Evolutionary conservation across 164 flowering plant species (phyloP).

Genomic region (Houttuynia cordata): DNA sequence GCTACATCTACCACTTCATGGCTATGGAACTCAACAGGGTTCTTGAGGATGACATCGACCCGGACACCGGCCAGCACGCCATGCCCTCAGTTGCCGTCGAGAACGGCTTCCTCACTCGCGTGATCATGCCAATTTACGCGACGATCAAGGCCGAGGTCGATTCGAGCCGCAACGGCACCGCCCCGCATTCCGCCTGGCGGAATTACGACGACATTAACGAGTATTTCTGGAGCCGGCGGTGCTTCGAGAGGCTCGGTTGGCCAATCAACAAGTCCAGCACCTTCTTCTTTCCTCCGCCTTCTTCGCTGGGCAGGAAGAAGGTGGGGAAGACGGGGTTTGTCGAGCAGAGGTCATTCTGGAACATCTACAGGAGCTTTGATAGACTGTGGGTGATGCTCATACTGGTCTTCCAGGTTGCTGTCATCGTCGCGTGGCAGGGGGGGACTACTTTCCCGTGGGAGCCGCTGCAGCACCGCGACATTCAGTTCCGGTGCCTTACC

Average conservation of each 20-base stretch:
- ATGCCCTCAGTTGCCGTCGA: conserved; percentile 7
- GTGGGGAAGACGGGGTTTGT: conserved; percentile 93
- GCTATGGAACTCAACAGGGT: conserved; percentile 60
- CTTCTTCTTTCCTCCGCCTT: conserved; percentile 32
- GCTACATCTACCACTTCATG: conserved; percentile 77
- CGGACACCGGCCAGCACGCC: conserved; percentile 24
- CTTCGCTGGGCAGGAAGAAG: conserved; percentile 11
- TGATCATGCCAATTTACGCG: conserved; percentile 8
- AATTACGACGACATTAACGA: conserved; percentile 95
- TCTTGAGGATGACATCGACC: conserved; percentile 56
- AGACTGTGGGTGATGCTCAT: conserved; percentile 73
- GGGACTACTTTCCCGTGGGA: conserved; percentile 47
- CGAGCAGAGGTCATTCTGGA: conserved; percentile 94
- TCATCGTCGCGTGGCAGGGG: conserved; percentile 68
- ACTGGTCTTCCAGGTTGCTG: conserved; percentile 60
- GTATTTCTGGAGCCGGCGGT: conserved; percentile 77
- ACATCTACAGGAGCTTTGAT: conserved; percentile 80
- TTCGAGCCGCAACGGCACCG: conserved; percentile 60
- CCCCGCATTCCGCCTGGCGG: conserved; percentile 90
- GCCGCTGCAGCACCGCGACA: conserved; percentile 37
- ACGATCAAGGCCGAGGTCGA: conserved; percentile 37
- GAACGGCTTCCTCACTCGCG: conserved; percentile 7
- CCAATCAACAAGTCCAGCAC: conserved; percentile 43
- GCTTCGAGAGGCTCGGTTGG: conserved; percentile 64
- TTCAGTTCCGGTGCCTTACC: conserved; percentile 61